Evolutionary conservation across 352 stramenopile genomes (phyloP), one percentile per base, ranked within the genome.

Genomic region (Elongisporangium prolatum): DNA sequence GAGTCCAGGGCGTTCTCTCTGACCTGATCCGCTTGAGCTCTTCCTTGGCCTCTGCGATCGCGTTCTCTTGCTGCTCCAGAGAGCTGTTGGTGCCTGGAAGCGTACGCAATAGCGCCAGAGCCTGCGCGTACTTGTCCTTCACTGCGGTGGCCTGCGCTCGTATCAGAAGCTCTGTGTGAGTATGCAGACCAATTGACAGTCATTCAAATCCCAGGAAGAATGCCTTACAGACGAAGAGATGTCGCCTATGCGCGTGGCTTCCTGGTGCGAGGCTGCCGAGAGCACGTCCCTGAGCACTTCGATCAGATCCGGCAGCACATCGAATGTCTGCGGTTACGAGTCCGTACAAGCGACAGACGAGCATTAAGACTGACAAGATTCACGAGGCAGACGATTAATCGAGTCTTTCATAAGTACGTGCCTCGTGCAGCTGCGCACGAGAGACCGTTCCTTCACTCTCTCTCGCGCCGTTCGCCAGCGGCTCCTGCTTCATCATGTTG

Each of bases 261-360:
- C 85, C 58, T 94, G 83, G 34, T 67, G 80, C 17, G 83, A 86
- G 16, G 67, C 80, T n/a, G 82, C 81, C 20, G 83, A 81, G 21
- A 91, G 60, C 54, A 94, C 81, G 64, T 94, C 85, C 60, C 91
- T 94, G 28, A 94, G 75, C 60, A 91, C 81, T 48, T 94, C 85
- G 56, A 94, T 94, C 28, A 94, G 71, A 59, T 79, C 86, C 7
- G 85, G 85, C 68, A 94, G 66, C 48, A 91, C 71, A 55, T 94
- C 85, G 52, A 91, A 94, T 18, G 77, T 80, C 83, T 93, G 21
- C 6, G 48, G 2, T 4, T 2, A 21, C 11, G 17, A 44, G 34
- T 44, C 20, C 21, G 6, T 21, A 50, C 17, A 47, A 25, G 14
- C 7, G 37, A 24, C 56, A 1, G 54, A 16, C n/a, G 21, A 54